phyloP scores from a whole-genome alignment of 2,329 filamentous ascomycete genomes.

The Ilyonectria mors-panacis region DNA sequence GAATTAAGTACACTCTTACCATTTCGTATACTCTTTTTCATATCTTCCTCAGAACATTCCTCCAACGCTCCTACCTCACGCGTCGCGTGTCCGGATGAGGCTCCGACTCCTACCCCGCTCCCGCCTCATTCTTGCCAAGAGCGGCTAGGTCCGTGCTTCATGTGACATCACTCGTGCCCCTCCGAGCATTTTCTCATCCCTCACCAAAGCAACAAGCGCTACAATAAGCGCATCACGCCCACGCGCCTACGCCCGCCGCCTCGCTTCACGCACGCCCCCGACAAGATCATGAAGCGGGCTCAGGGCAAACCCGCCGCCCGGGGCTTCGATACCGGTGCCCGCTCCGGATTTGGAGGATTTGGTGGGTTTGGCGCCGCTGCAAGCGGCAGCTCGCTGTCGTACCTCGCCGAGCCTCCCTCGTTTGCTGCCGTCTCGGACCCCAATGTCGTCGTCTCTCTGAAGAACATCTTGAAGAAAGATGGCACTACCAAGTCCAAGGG shows the following conservation, averaged over 20 bases:
- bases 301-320: conserved; percentile 47
- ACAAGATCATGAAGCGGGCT: conserved; percentile 48
- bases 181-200: conserved; percentile 40
- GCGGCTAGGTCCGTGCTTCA: conserved; percentile 40
- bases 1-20: neutral
- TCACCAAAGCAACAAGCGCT: conserved; percentile 37
- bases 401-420: conserved; percentile 88
- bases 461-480: conserved; percentile 94
- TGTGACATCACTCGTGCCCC: conserved; percentile 48
- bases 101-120: conserved; percentile 26
- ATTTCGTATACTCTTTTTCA: neutral
- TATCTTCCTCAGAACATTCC: neutral
- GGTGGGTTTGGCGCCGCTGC: conserved; percentile 57
- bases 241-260: conserved; percentile 16
- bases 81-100: conserved; percentile 14
- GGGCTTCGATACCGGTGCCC: conserved; percentile 44
- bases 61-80: neutral
- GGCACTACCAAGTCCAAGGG: conserved; percentile 92
- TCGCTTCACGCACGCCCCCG: conserved; percentile 19
- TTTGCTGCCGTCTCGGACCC: conserved; percentile 83
- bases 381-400: conserved; percentile 76
- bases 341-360: conserved; percentile 44
- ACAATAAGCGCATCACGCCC: conserved; percentile 28
- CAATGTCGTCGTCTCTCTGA: conserved; percentile 89
- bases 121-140: conserved; percentile 15